Evolutionary conservation across 805 yeast species (phyloP).

Genomic region (Blastobotrys chiropterorum): DNA sequence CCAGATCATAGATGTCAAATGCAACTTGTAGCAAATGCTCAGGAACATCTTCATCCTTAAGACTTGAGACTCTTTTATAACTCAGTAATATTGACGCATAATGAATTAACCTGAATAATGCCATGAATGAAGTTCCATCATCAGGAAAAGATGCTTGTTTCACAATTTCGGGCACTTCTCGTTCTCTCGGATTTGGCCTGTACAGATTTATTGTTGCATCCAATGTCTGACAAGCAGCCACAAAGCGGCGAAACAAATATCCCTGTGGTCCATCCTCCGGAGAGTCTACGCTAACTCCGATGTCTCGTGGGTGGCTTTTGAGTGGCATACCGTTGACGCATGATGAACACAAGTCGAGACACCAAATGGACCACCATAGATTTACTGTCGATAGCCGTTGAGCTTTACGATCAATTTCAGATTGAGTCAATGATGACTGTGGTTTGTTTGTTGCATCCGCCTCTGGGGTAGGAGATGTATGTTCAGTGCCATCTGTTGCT

Average conservation of each 20-base stretch:
- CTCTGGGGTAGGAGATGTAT: neutral
- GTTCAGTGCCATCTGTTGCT: constrained; percentile 7
- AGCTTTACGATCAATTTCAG: neutral
- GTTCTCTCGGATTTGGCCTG: constrained; percentile 25
- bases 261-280: constrained; percentile 18
- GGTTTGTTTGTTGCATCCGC: neutral
- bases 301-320: constrained; percentile 31
- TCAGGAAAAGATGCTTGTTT: neutral
- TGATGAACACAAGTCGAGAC: constrained; percentile 33
- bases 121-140: constrained; percentile 13
- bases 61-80: constrained; percentile 21
- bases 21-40: neutral
- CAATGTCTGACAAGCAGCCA: constrained; percentile 24
- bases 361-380: constrained; percentile 34
- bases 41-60: neutral
- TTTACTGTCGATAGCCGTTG: neutral
- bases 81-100: constrained; percentile 23
- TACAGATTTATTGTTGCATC: constrained; percentile 33
- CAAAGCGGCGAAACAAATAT: constrained; percentile 14
- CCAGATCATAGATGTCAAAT: constrained; percentile 8
- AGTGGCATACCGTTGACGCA: constrained; percentile 33
- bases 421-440: neutral
- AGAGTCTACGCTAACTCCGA: constrained; percentile 24
- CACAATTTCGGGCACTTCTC: constrained; percentile 1
- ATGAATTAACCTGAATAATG: constrained; percentile 20